Conservation (phyloP, 2,329 filamentous ascomycete species). For the Paecilomyces variotii region DNA sequence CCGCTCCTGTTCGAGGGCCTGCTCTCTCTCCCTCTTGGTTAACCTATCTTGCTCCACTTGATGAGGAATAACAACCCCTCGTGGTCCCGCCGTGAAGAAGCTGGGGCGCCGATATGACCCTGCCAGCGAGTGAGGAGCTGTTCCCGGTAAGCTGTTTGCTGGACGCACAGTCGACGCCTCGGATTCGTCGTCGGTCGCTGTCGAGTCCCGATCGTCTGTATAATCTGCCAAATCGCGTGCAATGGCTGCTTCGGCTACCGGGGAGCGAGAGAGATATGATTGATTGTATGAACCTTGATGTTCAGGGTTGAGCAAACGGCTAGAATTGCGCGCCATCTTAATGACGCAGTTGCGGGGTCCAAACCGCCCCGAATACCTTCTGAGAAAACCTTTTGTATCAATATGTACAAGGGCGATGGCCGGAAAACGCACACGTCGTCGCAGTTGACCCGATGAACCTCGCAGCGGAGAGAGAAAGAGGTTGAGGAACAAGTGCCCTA, state of each 20-base stretch:
- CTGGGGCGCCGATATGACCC: conserved; percentile 68
- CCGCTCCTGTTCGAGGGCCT: conserved; percentile 49
- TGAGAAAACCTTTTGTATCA: not conserved
- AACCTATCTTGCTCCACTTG: conserved; percentile 36
- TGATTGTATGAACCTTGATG: conserved; percentile 23
- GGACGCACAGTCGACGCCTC: conserved; percentile 36
- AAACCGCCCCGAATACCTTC: not conserved
- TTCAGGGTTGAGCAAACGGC: conserved; percentile 18
- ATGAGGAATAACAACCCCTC: conserved; percentile 59
- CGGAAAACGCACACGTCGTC: not conserved
- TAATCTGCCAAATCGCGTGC: conserved; percentile 60
- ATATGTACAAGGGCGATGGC: not conserved
- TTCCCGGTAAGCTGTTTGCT: conserved; percentile 27
- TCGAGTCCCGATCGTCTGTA: conserved; percentile 45
- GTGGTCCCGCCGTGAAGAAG: conserved; percentile 63
- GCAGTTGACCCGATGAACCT: not conserved
- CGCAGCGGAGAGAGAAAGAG: not conserved
- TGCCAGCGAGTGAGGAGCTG: conserved; percentile 43
- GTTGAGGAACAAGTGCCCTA: not conserved
- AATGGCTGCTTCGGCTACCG: conserved; percentile 57
- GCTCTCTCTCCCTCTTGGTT: conserved; percentile 46
- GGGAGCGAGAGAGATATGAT: conserved; percentile 53
- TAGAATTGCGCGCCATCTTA: conserved; percentile 22
- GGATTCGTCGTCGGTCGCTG: conserved; percentile 26
- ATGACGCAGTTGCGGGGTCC: conserved; percentile 4